Evolutionary conservation across 1,284 basidiomycete genomes (phyloP), one percentile per base, ranked within the genome.

Genomic region (Moesziomyces sp.): DNA sequence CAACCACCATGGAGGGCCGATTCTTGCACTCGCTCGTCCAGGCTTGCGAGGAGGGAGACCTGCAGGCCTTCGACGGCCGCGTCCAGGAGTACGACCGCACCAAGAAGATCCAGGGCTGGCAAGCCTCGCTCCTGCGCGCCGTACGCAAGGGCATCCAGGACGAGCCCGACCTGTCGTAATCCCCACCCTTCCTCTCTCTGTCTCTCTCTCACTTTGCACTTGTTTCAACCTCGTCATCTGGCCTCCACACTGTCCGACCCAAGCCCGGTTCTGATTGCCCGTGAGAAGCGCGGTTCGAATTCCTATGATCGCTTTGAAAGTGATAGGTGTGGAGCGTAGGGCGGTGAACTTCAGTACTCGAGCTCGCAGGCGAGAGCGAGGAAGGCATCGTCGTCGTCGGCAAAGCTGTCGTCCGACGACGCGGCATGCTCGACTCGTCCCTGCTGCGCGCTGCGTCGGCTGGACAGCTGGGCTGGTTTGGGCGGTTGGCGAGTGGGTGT

Each of bases 21-120:
- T 84, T 83, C 69, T 67, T 84, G 23, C 80, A 83, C 62, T 76
- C 71, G 13, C 55, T 83, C 21, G 74, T 83, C 23, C 72, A 82
- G 55, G 66, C 77, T 1, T 76, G 73, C 51, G 82, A 84, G 63
- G 67, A 72, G 18, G 82, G 81, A 26, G 82, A 84, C 48, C 43
- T 82, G 2, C 65, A 76, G 38, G 65, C 67, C 13, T 81, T 84
- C 46, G 81, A 83, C 50, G 57, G 53, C 26, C 46, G 68, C 19
- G 79, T 84, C 6, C 76, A 77, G 21, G 81, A 84, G n/a, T 83
- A 79, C 64, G 82, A 84, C 53, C 54, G 81, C 1, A 77, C 78
- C 18, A 82, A 81, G 50, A 78, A 77, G 43, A 67, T 84, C 44
- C 69, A 71, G 11, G 80, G 80, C 43, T 83, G 80, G 79, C 79